These are phyloP conservation scores for Phylloporus sp. DNA, from an alignment of 1,284 basidiomycete species.

Conservation along the genomic window DNA sequence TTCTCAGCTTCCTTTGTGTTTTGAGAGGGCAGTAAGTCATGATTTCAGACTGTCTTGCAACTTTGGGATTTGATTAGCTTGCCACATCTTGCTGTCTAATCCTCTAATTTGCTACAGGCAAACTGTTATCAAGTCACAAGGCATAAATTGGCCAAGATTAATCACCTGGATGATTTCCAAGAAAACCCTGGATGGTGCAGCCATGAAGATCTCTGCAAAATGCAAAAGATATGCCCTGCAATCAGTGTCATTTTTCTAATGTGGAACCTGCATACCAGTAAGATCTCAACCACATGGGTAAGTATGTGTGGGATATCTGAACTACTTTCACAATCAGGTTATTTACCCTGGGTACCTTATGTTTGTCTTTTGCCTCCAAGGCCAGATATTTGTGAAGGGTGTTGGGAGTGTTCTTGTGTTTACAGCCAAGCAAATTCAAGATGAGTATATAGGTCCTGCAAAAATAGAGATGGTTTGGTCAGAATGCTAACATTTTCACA, in stretches of 20 bases:
- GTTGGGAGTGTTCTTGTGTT: constrained; percentile 67
- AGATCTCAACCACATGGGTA: background rate
- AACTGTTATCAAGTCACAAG: too few species aligned
- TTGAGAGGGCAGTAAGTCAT: too few species aligned
- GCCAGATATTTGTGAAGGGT: constrained; percentile 73
- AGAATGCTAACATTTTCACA: background rate
- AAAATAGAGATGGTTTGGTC: background rate
- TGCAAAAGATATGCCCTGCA: constrained; percentile 87
- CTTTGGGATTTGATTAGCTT: too few species aligned
- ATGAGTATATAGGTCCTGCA: constrained; percentile 79
- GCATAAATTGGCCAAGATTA: too few species aligned
- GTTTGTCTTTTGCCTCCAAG: constrained; percentile 84
- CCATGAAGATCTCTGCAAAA: constrained; percentile 74
- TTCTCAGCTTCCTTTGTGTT: too few species aligned
- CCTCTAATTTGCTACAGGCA: too few species aligned
- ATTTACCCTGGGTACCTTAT: constrained; percentile 48
- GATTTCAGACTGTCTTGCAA: too few species aligned
- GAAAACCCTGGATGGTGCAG: constrained; percentile 52
- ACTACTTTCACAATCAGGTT: constrained; percentile 50
- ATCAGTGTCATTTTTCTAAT: constrained; percentile 84
- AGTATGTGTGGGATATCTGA: constrained; percentile 42
- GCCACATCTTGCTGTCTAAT: too few species aligned
- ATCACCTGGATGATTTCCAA: too few species aligned
- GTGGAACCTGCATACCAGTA: constrained; percentile 60
- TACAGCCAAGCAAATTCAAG: constrained; percentile 83